A percentile compares a stretch with the other conserved stretches of the same genome.
Evolutionary conservation across 306 rosid species (phyloP).

Genomic region (Corylus heterophylla): DNA sequence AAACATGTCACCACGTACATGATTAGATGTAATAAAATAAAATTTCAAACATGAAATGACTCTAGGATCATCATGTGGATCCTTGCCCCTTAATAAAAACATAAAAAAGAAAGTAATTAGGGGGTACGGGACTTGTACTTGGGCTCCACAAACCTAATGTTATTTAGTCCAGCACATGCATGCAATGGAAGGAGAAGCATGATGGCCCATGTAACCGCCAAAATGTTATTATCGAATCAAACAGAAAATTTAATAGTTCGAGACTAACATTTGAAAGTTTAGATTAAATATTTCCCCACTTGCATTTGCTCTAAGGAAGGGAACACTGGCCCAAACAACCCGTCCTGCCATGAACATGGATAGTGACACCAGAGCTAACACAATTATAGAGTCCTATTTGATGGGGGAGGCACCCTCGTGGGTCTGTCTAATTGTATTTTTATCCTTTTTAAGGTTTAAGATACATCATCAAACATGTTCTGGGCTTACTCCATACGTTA

Average conservation of each 20-base stretch:
- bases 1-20: too few relatives aligned
- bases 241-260: not conserved
- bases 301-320: slow-evolving; percentile 25
- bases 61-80: too few relatives aligned
- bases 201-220: slow-evolving; percentile 33
- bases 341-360: slow-evolving; percentile 31
- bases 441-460: not conserved
- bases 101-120: not conserved
- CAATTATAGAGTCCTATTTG: slow-evolving; percentile 23
- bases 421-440: not conserved
- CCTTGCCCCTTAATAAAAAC: not conserved
- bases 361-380: slow-evolving; percentile 47
- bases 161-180: slow-evolving; percentile 15
- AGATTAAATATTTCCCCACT: slow-evolving; percentile 38
- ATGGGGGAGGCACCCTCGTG: slow-evolving; percentile 12
- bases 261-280: slow-evolving; percentile 32
- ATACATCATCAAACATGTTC: too few relatives aligned
- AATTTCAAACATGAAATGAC: too few relatives aligned
- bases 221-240: slow-evolving; percentile 19
- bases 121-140: slow-evolving; percentile 31
- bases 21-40: too few relatives aligned
- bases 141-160: slow-evolving; percentile 32
- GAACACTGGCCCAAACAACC: slow-evolving; percentile 18
- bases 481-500: not conserved
- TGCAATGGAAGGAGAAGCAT: slow-evolving; percentile 30